These are phyloP conservation scores for Albugo candida DNA, from an alignment of 352 stramenopile genomes.

Conservation along the genomic window DNA sequence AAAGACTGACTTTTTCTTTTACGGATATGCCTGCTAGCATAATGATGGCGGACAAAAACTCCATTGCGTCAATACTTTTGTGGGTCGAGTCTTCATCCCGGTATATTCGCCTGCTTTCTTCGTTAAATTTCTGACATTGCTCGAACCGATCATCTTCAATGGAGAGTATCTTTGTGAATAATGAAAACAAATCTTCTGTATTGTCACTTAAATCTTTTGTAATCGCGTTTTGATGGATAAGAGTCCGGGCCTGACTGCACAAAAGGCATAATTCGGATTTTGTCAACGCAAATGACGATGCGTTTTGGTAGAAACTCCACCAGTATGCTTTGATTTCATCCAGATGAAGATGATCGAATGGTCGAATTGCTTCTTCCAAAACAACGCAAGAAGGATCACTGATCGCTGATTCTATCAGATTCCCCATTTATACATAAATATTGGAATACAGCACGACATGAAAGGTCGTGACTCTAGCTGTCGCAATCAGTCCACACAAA, in stretches of 20 bases:
- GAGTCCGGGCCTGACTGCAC: conserved; percentile 24
- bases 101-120: background rate
- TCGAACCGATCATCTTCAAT: background rate
- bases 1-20: conserved; percentile 62
- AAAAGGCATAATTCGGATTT: conserved; percentile 35
- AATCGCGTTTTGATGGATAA: conserved; percentile 19
- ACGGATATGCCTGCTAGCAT: conserved; percentile 35
- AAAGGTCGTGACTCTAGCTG: no score
- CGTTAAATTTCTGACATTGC: no score
- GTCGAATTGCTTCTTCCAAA: conserved; percentile 34
- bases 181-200: conserved; percentile 30
- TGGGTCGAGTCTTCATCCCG: background rate
- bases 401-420: background rate
- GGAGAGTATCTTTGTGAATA: conserved; percentile 16
- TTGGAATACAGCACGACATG: background rate
- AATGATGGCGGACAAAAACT: conserved; percentile 54
- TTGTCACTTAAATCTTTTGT: conserved; percentile 19
- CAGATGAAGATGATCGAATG: conserved; percentile 55
- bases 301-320: conserved; percentile 68
- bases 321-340: conserved; percentile 61
- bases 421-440: background rate
- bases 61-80: conserved; percentile 41
- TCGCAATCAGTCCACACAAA: no score
- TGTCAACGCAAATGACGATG: conserved; percentile 44
- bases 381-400: background rate